Conservation (phyloP, 306 rosid species). For the Elaeagnus macrophylla region DNA sequence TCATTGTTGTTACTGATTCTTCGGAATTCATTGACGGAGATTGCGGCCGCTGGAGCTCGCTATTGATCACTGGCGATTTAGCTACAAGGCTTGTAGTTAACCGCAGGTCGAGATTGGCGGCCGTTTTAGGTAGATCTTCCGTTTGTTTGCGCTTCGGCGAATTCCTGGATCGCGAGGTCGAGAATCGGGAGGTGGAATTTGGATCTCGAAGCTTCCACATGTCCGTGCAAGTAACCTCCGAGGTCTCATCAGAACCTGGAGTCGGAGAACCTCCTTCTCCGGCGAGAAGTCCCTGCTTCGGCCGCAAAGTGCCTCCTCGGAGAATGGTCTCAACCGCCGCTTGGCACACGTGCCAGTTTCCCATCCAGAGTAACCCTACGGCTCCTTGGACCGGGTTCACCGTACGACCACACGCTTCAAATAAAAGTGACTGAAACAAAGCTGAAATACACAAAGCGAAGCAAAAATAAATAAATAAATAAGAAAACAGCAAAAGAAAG, state of each 20-base stretch:
- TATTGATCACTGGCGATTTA: constrained; percentile 19
- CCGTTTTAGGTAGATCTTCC: constrained; percentile 21
- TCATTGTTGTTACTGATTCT: constrained; percentile 64
- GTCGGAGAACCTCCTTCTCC: constrained; percentile 11
- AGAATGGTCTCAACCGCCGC: constrained; percentile 54
- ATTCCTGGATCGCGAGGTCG: constrained; percentile 32
- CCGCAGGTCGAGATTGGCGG: constrained; percentile 66
- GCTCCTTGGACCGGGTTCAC: constrained; percentile 79
- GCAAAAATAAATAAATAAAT: neutral
- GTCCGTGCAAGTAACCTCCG: constrained; percentile 50
- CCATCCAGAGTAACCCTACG: constrained; percentile 61
- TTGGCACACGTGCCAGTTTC: constrained; percentile 78
- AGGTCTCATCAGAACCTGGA: constrained; percentile 40
- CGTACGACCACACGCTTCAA: constrained; percentile 77
- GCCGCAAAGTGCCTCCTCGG: constrained; percentile 37
- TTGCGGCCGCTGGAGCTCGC: constrained; percentile 49
- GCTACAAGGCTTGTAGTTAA: constrained; percentile 40
- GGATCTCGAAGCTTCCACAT: constrained; percentile 45
- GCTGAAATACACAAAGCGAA: constrained; percentile 23
- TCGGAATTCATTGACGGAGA: constrained; percentile 89
- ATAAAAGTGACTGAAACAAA: constrained; percentile 69
- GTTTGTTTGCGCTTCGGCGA: constrained; percentile 55
- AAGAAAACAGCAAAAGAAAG: no score
- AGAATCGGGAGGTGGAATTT: constrained; percentile 28
- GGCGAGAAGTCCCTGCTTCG: constrained; percentile 21